Base-by-base conservation (phyloP, 2,329 filamentous ascomycete genomes). In the Aspergillus pseudoterreus region DNA sequence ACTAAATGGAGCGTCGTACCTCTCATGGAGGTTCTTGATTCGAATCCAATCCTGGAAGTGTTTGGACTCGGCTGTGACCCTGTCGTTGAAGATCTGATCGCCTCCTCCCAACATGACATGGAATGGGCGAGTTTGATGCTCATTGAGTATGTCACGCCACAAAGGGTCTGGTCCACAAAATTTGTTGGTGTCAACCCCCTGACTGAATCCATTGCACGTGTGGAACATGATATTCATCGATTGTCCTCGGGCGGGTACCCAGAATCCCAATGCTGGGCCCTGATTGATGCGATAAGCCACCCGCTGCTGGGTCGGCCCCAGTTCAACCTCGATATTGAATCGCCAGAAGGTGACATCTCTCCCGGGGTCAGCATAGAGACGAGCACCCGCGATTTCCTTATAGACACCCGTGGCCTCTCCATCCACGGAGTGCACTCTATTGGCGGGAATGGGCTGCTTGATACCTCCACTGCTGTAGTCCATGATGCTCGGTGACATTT, bases 161-260 rank as follows among this genome's bases (percentile, higher is more conserved):
- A 99, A 80, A 1, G 94, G 94, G 71, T 99, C 94, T 0, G 95
- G 94, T 0, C 94, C 94, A 64, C 87, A 94, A 67, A 96, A 87
- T 43, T 85, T 80, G 65, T 95, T 81, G 0, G 90, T 76, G 56
- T 95, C 85, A 21, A 88, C 88, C 51, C 82, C 87, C 47, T 87
- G 70, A 61, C 90, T 92, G 76, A 99, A 99, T 2, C 95, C 94
- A 68, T 99, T 99, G 76, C 94, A 96, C 68, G 88, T 96, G 75
- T 97, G 83, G 74, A 96, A 99, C 91, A 97, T 96, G 68, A 96
- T 89, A 73, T 97, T 96, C 94, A 99, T 99, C 2, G 88, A 83
- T 68, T 95, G 81, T 14, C 84, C 87, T 45, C 80, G 82, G 30
- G 87, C 87, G 4, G 95, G 94, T 0, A 99, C 90, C 92, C 94